phyloP scores from a whole-genome alignment of 352 stramenopile species.

The Saprolegnia parasitica region DNA sequence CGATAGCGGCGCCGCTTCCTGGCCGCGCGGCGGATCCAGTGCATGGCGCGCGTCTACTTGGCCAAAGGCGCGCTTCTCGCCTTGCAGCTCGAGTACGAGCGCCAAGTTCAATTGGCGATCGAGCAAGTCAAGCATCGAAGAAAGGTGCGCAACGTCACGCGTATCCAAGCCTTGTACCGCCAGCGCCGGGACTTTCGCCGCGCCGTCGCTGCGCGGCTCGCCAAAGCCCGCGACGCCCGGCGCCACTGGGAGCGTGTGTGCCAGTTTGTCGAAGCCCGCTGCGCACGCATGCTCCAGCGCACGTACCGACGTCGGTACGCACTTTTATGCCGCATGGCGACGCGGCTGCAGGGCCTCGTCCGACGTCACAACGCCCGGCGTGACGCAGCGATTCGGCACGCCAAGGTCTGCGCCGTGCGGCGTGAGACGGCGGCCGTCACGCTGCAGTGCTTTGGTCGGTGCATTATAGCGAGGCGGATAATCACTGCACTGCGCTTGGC shows the following conservation, averaged over 20 bases:
- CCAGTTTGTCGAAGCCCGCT: background rate
- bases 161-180: slow-evolving; percentile 37
- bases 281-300: background rate
- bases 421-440: background rate
- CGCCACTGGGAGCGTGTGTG: background rate
- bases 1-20: slow-evolving; percentile 11
- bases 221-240: background rate
- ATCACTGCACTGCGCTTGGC: background rate
- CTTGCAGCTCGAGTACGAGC: slow-evolving; percentile 20
- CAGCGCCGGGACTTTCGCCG: slow-evolving; percentile 25
- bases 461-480: slow-evolving; percentile 10
- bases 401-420: background rate
- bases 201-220: slow-evolving; percentile 19
- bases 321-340: background rate
- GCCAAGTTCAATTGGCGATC: slow-evolving; percentile 19
- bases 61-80: background rate
- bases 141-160: slow-evolving; percentile 30
- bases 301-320: slow-evolving; percentile 1
- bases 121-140: slow-evolving; percentile 20
- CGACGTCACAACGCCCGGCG: slow-evolving; percentile 10
- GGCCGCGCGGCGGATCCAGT: slow-evolving; percentile 14
- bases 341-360: slow-evolving; percentile 30
- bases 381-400: background rate
- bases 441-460: slow-evolving; percentile 24
- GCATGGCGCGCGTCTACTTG: slow-evolving; percentile 3